Evolutionary conservation across 768 basidiomycete species (phyloP).

Genomic region (Serendipita vermifera): DNA sequence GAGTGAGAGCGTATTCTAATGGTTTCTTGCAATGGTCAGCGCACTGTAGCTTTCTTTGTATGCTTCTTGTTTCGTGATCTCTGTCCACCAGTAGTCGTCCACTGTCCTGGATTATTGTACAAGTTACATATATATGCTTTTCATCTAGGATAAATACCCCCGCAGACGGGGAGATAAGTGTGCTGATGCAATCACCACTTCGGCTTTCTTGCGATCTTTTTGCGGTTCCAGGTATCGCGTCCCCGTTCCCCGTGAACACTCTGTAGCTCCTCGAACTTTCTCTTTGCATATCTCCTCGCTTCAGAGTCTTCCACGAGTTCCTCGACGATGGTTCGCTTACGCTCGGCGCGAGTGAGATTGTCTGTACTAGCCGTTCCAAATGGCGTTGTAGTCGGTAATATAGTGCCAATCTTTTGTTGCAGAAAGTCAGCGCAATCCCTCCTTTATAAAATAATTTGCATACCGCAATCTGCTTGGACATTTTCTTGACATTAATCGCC

Average conservation of each 20-base stretch:
- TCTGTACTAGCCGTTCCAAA: conserved; percentile 58
- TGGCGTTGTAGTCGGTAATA: conserved; percentile 54
- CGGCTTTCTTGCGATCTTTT: conserved; percentile 44
- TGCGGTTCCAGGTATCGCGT: conserved; percentile 52
- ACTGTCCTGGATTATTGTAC: background rate
- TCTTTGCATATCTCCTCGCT: conserved; percentile 77
- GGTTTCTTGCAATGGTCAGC: background rate
- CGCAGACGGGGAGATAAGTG: no score
- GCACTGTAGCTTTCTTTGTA: no score
- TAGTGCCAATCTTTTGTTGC: conserved; percentile 57
- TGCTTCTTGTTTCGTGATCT: background rate
- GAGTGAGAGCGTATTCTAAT: conserved; percentile 13
- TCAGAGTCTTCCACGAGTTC: conserved; percentile 84
- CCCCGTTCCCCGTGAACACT: conserved; percentile 53
- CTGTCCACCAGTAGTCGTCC: background rate
- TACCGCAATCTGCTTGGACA: conserved; percentile 87
- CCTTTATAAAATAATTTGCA: conserved; percentile 21
- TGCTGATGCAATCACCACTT: conserved; percentile 78
- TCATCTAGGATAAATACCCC: no score
- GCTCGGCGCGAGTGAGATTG: conserved; percentile 52
- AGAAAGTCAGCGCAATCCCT: conserved; percentile 12
- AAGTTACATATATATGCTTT: no score
- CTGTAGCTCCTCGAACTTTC: conserved; percentile 75
- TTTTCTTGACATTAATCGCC: conserved; percentile 52
- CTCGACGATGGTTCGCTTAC: conserved; percentile 77